Percentiles rank a stretch among this genome's conserved stretches.
These are phyloP conservation scores for Penicillium hordei DNA, from an alignment of 2,329 filamentous ascomycete genomes.

Conservation along the genomic window DNA sequence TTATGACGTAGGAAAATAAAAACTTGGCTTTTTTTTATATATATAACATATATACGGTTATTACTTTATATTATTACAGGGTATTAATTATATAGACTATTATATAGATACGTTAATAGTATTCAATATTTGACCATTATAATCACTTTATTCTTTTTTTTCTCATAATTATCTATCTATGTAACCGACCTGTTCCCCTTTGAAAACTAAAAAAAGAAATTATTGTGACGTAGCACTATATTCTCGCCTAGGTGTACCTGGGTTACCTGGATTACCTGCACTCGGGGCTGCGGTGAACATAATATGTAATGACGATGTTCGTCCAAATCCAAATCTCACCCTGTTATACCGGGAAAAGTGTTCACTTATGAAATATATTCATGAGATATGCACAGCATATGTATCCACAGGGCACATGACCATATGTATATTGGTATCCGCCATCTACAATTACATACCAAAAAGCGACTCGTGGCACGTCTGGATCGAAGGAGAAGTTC, in stretches of 20 bases:
- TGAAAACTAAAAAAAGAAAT: neutral
- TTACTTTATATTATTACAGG: neutral
- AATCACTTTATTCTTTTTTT: too few relatives aligned
- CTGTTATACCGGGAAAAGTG: neutral
- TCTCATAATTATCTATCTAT: too few relatives aligned
- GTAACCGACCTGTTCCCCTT: too few relatives aligned
- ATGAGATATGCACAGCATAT: neutral
- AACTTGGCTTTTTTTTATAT: neutral
- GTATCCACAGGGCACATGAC: neutral
- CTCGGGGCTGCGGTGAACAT: neutral
- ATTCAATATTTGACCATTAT: too few relatives aligned
- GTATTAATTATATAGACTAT: too few relatives aligned
- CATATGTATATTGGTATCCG: neutral
- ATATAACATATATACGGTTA: neutral
- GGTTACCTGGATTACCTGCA: neutral
- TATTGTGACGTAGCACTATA: neutral
- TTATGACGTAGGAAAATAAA: slow-evolving; percentile 34
- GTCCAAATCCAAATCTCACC: neutral
- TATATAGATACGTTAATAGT: too few relatives aligned
- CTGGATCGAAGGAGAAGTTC: neutral
- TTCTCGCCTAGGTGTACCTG: neutral
- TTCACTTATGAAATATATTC: neutral
- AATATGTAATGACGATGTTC: neutral
- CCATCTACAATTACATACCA: neutral
- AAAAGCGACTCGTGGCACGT: neutral